Base-by-base conservation (phyloP, 345 rosid species). In the Gossypium thurberi region DNA sequence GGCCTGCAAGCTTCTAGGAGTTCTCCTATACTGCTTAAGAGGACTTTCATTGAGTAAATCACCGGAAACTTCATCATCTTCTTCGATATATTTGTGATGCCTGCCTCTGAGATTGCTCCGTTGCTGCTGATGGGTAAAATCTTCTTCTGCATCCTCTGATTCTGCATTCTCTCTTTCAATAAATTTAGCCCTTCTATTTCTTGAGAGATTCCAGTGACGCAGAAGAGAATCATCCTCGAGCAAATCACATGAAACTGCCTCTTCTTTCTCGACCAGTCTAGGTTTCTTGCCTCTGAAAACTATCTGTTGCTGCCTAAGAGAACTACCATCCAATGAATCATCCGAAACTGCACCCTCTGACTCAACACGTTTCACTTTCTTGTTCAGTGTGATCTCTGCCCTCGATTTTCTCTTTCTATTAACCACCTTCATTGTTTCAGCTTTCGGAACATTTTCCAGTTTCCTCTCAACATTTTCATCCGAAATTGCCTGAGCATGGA, bases 391-490 rank as follows among this genome's bases (percentile, higher is more conserved):
- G 51, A 75, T 81, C 74, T 77, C 82, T 13, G 77, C 78, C 75
- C 79, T 72, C 71, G 69, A 71, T 79, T 91, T 95, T 79, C 94
- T 87, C 86, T 92, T 92, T 81, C 85, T 86, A 77, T 83, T 85
- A 63, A 82, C 77, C 68, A 68, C 75, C 75, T 65, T 74, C 52
- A 74, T 40, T 44, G 74, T 79, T 78, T 78, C 77, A 68, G 78
- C 78, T 78, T 82, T 84, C 72, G 58, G 58, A 60, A 63, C 61
- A 50, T 48, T 81, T 78, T 75, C 75, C 1, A 81, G 72, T 78
- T 80, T 82, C 62, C 74, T 83, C 78, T 82, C 94, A 69, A 70
- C 68, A 78, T 83, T 84, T 71, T 85, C 91, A 76, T 82, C 87
- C 25, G 80, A 59, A 28, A 77, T 65, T 62, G 43, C 75, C 80